Conservation (phyloP, 177 flowering plant species). For the Tripterygium wilfordii region DNA sequence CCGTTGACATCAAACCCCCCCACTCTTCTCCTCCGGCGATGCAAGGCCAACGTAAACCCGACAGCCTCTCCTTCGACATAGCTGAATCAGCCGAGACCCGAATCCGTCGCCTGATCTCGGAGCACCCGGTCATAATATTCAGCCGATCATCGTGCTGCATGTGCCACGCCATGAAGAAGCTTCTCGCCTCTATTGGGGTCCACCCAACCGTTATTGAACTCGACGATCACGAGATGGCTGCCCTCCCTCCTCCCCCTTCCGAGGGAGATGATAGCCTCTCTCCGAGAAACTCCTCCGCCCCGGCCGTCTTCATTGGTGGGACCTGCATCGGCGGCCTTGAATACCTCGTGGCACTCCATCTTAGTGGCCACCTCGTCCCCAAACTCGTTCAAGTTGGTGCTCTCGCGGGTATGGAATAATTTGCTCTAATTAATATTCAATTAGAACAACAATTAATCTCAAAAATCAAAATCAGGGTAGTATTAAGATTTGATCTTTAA, state of each 20-base stretch:
- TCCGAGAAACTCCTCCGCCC: constrained; percentile 21
- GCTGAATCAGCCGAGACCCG: constrained; percentile 57
- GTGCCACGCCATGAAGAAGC: constrained; percentile 71
- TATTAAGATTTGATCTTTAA: too few species aligned
- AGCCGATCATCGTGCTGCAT: constrained; percentile 56
- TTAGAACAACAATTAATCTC: too few species aligned
- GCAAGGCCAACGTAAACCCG: constrained; percentile 26
- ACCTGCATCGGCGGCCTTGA: constrained; percentile 74
- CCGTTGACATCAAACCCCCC: constrained; percentile 10
- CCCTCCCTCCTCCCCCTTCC: constrained; percentile 31
- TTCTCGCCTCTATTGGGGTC: constrained; percentile 52
- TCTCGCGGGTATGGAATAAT: constrained; percentile 31
- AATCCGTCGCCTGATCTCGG: constrained; percentile 70
- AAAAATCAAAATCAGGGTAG: too few species aligned
- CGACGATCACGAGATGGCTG: constrained; percentile 55
- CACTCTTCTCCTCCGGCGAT: constrained; percentile 28
- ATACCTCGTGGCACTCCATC: constrained; percentile 74
- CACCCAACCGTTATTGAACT: constrained; percentile 72
- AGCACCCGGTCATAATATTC: constrained; percentile 85
- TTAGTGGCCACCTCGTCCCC: constrained; percentile 65
- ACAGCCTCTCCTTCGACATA: constrained; percentile 60
- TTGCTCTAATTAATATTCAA: too few species aligned
- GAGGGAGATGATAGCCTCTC: neutral
- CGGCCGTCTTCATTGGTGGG: constrained; percentile 82
- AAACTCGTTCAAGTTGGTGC: constrained; percentile 77